Percentiles rank a stretch among this genome's conserved stretches.
Conservation (phyloP, 345 rosid species). For the Corchorus olitorius region DNA sequence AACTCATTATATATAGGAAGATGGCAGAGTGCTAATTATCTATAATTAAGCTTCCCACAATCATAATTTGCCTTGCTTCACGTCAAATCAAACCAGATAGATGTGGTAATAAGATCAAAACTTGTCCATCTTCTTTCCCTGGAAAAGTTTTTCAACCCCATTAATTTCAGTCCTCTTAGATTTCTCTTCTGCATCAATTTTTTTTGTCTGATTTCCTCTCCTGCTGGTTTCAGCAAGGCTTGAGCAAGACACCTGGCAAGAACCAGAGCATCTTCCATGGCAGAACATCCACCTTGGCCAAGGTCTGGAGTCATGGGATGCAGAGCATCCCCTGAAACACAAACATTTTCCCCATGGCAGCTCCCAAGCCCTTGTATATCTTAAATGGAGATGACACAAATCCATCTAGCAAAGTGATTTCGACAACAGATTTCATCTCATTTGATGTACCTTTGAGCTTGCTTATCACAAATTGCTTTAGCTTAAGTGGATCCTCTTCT, state of each 20-base stretch:
- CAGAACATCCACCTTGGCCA: conserved; percentile 52
- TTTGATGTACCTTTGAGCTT: conserved; percentile 28
- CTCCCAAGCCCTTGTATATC: conserved; percentile 37
- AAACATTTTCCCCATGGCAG: conserved; percentile 37
- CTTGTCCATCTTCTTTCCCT: conserved; percentile 54
- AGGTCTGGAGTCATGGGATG: conserved; percentile 59
- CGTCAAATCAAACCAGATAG: conserved; percentile 17
- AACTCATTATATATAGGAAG: no score
- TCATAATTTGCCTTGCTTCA: conserved; percentile 29
- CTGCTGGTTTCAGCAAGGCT: conserved; percentile 19
- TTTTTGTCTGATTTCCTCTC: background rate
- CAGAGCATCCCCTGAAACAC: conserved; percentile 57
- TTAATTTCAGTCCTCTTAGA: conserved; percentile 38
- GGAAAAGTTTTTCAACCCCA: conserved; percentile 38
- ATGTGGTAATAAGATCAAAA: conserved; percentile 37
- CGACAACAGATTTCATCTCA: conserved; percentile 18
- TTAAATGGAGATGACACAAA: conserved; percentile 21
- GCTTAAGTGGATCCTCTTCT: conserved; percentile 20
- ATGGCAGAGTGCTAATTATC: no score
- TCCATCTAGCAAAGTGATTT: conserved; percentile 16
- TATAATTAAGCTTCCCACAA: conserved; percentile 37
- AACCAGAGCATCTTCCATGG: no score
- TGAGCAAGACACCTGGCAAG: conserved; percentile 47
- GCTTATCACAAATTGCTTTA: conserved; percentile 39
- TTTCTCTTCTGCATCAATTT: conserved; percentile 18